Conservation (phyloP, 257 asterid genomes). For the Eucommia ulmoides region DNA sequence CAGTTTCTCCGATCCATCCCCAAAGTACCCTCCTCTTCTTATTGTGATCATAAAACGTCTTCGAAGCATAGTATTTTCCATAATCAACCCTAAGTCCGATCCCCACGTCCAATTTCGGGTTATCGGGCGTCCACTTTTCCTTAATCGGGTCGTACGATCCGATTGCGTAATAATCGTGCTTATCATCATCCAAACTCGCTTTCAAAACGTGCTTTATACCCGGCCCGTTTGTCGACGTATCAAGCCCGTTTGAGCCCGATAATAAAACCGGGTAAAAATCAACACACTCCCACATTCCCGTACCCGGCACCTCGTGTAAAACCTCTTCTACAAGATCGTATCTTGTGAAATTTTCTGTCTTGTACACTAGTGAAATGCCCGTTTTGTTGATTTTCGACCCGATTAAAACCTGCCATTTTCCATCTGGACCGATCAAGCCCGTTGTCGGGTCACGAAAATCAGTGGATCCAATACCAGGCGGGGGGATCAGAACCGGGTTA, state of each 20-base stretch:
- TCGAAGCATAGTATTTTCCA: conserved; percentile 76
- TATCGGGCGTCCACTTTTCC: conserved; percentile 62
- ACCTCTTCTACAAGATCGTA: conserved; percentile 32
- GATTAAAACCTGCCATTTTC: neutral
- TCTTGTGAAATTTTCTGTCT: conserved; percentile 37
- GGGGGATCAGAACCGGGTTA: neutral
- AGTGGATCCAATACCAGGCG: neutral
- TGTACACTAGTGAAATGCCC: conserved; percentile 54
- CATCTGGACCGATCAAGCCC: conserved; percentile 15
- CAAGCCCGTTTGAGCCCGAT: conserved; percentile 40
- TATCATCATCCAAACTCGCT: conserved; percentile 54
- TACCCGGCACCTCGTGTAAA: conserved; percentile 48
- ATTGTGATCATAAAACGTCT: conserved; percentile 58
- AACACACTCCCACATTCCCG: conserved; percentile 94
- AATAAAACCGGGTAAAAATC: conserved; percentile 66
- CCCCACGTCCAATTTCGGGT: conserved; percentile 57
- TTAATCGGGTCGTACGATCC: conserved; percentile 45
- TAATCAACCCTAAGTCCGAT: conserved; percentile 56
- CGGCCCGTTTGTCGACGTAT: conserved; percentile 58
- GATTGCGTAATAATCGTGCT: conserved; percentile 50
- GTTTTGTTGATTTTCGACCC: conserved; percentile 16
- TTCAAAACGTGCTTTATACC: conserved; percentile 58
- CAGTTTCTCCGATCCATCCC: conserved; percentile 79
- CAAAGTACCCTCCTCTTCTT: conserved; percentile 55
- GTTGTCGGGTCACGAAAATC: conserved; percentile 1